Evolutionary conservation across 192 early-diverging fungal species (phyloP).

Genomic region (Jimgerdemannia flammicorona): DNA sequence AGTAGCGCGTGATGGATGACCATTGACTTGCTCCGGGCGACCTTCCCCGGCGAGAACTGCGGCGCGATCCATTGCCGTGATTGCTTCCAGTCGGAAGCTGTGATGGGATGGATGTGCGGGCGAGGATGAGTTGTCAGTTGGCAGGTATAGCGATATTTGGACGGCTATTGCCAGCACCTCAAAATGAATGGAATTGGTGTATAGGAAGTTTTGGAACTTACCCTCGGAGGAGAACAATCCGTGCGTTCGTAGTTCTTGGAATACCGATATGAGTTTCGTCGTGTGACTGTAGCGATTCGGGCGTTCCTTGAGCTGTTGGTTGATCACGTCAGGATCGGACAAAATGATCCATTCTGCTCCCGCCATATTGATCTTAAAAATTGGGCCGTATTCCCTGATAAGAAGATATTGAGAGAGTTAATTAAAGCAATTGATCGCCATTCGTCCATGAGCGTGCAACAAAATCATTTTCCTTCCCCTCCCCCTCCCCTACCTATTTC

Average conservation of each 20-base stretch:
- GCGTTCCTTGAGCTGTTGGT: conserved; percentile 3
- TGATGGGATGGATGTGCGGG: neutral
- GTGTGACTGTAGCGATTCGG: conserved; percentile 1
- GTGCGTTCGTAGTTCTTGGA: neutral
- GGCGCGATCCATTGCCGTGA: conserved; percentile 8
- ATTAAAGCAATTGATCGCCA: neutral
- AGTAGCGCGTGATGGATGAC: conserved; percentile 5
- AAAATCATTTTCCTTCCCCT: too few relatives aligned
- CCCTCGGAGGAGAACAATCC: conserved; percentile 11
- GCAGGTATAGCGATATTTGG: too few relatives aligned
- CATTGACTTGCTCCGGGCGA: conserved; percentile 7
- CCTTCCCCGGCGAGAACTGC: conserved; percentile 2
- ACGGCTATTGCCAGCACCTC: neutral
- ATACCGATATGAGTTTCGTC: neutral
- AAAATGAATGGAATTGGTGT: too few relatives aligned
- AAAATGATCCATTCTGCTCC: neutral
- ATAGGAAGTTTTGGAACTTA: neutral
- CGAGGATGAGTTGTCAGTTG: neutral
- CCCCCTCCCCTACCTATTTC: too few relatives aligned
- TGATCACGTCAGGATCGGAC: conserved; percentile 1
- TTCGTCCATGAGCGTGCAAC: neutral
- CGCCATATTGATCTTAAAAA: neutral
- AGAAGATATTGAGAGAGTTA: neutral
- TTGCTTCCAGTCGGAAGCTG: conserved; percentile 9
- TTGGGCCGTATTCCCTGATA: conserved; percentile 11